Evolutionary conservation across 148 eudicot species (phyloP).

Genomic region (Diospyros kaki): DNA sequence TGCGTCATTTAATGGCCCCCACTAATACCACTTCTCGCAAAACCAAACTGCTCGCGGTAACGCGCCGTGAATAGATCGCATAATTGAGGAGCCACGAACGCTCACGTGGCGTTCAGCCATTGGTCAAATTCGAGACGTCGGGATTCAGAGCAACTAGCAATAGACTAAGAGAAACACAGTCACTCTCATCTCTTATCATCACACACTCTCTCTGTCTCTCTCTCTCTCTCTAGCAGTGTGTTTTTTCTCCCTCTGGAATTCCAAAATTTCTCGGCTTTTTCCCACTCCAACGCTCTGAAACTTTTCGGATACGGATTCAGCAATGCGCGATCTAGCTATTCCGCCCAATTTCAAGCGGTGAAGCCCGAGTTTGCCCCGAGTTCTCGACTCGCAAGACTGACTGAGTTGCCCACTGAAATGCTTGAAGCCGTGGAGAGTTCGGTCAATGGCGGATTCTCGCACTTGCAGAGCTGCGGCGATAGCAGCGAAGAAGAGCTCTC

Average conservation of each 20-base stretch:
- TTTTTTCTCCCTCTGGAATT: constrained; percentile 16
- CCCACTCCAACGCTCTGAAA: constrained; percentile 12
- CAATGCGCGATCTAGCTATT: constrained; percentile 34
- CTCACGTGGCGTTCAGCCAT: constrained; percentile 22
- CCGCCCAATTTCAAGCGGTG: constrained; percentile 4
- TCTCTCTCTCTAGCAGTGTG: constrained; percentile 15
- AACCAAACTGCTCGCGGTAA: background rate
- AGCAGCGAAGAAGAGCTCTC: constrained; percentile 71
- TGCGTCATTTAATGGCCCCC: background rate
- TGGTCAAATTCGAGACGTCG: constrained; percentile 20
- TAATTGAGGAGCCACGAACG: constrained; percentile 15
- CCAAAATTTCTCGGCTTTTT: constrained; percentile 21
- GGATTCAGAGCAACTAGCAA: constrained; percentile 27
- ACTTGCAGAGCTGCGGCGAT: constrained; percentile 46
- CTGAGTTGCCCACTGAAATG: constrained; percentile 23
- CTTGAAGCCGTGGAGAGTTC: constrained; percentile 38
- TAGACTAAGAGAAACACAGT: constrained; percentile 11
- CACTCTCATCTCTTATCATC: constrained; percentile 7
- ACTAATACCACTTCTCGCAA: constrained; percentile 1
- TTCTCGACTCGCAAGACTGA: constrained; percentile 6
- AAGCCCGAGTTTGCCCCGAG: constrained; percentile 6
- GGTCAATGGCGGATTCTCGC: constrained; percentile 36
- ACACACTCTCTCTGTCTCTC: background rate
- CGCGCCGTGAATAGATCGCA: constrained; percentile 12
- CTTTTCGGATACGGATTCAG: constrained; percentile 3